phyloP scores from a whole-genome alignment of 331 rosid genomes.

The Pyrus hybrid region DNA sequence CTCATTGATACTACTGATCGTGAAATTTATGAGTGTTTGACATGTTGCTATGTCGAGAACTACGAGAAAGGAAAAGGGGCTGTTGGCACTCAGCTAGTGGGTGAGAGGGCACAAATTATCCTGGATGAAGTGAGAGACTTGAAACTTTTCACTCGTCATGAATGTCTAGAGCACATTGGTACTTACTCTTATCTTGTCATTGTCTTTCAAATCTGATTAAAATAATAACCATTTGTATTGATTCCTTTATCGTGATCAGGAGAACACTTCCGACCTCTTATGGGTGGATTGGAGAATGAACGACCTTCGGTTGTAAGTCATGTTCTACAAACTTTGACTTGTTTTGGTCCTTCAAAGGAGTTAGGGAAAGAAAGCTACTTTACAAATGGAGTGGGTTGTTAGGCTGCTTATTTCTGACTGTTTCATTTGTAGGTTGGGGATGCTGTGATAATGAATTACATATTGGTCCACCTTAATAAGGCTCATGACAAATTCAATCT shows the following conservation, averaged over 20 bases:
- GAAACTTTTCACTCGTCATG: conserved; percentile 37
- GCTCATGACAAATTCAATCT: conserved; percentile 81
- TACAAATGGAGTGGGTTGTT: background rate
- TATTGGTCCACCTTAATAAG: conserved; percentile 81
- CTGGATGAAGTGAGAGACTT: conserved; percentile 70
- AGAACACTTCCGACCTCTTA: conserved; percentile 58
- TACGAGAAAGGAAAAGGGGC: conserved; percentile 65
- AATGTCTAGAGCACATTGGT: conserved; percentile 85
- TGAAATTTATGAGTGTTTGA: conserved; percentile 68
- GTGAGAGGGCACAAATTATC: conserved; percentile 83
- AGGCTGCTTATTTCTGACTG: background rate
- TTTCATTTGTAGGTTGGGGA: conserved; percentile 55
- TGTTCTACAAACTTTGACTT: background rate
- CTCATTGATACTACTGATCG: conserved; percentile 65
- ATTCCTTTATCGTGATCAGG: conserved; percentile 43
- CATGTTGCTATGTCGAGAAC: conserved; percentile 54
- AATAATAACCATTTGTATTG: conserved; percentile 4
- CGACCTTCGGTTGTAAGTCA: conserved; percentile 49
- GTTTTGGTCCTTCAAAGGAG: background rate
- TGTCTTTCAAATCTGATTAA: background rate
- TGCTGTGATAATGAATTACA: conserved; percentile 55
- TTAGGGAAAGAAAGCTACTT: background rate
- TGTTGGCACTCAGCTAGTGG: conserved; percentile 81
- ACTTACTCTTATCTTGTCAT: conserved; percentile 15
- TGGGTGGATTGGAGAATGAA: conserved; percentile 49